phyloP scores from a whole-genome alignment of 2,329 filamentous ascomycete genomes.

The Talaromyces atroroseus region DNA sequence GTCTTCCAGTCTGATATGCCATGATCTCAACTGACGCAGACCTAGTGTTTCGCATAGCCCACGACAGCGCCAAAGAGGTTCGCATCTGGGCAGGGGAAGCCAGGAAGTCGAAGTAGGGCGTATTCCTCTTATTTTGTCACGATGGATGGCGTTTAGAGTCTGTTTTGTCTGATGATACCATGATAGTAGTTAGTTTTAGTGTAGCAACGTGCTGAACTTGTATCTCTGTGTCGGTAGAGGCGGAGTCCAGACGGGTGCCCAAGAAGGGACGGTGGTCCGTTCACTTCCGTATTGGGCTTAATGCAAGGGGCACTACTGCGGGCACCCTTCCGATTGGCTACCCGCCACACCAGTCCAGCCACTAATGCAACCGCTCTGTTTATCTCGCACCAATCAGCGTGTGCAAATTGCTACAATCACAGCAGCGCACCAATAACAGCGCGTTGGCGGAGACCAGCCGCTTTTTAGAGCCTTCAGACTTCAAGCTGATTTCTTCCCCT shows the following conservation, averaged over 20 bases:
- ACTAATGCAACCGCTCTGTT: neutral
- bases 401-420: neutral
- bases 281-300: constrained; percentile 4
- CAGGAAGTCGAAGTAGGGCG: constrained; percentile 38
- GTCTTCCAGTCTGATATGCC: constrained; percentile 21
- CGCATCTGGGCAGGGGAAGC: constrained; percentile 66
- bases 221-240: no score
- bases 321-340: constrained; percentile 14
- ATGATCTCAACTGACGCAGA: neutral
- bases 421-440: neutral
- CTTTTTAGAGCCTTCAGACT: neutral
- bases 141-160: neutral
- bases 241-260: no score
- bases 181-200: no score
- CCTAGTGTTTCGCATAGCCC: constrained; percentile 64
- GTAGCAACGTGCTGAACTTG: no score
- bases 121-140: neutral
- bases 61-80: constrained; percentile 65
- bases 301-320: constrained; percentile 10
- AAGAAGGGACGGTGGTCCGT: neutral
- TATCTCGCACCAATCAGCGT: neutral
- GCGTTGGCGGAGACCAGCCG: neutral
- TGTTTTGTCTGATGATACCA: neutral
- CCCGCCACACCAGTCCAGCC: neutral
- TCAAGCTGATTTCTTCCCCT: neutral